Evolutionary conservation across 2,329 filamentous ascomycete species (phyloP), one percentile per base, ranked within the genome.

Genomic region (Venturia asperata): DNA sequence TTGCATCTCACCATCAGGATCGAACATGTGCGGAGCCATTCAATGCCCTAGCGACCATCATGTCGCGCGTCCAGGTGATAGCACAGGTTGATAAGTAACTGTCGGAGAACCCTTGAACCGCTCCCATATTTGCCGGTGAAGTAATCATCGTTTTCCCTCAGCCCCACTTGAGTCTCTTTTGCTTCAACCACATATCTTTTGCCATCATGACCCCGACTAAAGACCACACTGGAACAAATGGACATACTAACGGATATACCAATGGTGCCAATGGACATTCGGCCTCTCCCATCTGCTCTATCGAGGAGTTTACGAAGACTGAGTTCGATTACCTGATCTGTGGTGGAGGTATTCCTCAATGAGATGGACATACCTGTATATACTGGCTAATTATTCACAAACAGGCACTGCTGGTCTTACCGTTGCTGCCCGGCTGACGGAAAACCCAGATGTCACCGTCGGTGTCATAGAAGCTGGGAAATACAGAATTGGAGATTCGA

Each of bases 371-470:
- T 17, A 15, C 30, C 30, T 34, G 30, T 34, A 30, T 7, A 17
- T 24, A 30, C 6, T 15, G 49, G 27, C 49, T 55, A 19, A 55
- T 21, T 13, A 30, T 34, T 30, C 7, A 34, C 17, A 7, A 30
- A 5, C 5, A 37, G 82, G 81, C 30, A 79, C 81, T 13, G 80
- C 80, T 9, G 81, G 82, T 7, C 81, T 83, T 63, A 80, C 83
- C 34, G 77, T 80, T 39, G 80, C 81, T 39, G 79, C 81, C 63
- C 73, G 79, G 64, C 73, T 84, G 71, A 81, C 80, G 62, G 80
- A 82, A 67, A 49, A 56, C 47, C 45, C 27, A 42, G 34, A 41
- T 49, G 17, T 37, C n/a, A 56, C 62, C 21, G 62, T 64, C 47
- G 62, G 43, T 24, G 62, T 64, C 49, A 55, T 64, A 21, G 62